Conservation (phyloP, 441 rosid species). For the Manihot esculenta region DNA sequence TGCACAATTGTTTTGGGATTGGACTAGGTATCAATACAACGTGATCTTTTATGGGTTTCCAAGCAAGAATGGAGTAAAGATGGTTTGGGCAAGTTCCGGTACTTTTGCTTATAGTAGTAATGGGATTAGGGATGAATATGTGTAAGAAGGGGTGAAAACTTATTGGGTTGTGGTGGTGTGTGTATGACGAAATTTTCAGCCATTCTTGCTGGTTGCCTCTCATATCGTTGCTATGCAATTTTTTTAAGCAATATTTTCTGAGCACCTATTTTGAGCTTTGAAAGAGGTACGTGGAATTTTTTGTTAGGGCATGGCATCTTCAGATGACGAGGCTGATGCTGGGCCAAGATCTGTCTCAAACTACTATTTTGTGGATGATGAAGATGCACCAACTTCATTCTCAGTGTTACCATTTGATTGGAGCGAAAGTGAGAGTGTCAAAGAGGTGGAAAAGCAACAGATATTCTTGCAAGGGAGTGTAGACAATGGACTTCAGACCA, state of each 20-base stretch:
- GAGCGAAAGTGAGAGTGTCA: slow-evolving; percentile 34
- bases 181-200: too few relatives aligned
- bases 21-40: too few relatives aligned
- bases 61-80: too few relatives aligned
- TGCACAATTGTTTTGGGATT: too few relatives aligned
- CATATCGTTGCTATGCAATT: neutral
- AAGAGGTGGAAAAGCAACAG: slow-evolving; percentile 23
- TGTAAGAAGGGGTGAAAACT: too few relatives aligned
- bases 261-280: neutral
- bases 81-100: too few relatives aligned
- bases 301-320: slow-evolving; percentile 37
- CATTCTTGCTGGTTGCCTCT: too few relatives aligned
- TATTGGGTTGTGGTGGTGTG: too few relatives aligned
- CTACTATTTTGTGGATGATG: slow-evolving; percentile 61
- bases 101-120: too few relatives aligned
- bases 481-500: slow-evolving; percentile 54
- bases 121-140: too few relatives aligned
- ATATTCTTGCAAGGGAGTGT: slow-evolving; percentile 60
- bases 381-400: slow-evolving; percentile 53
- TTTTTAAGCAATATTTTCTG: neutral
- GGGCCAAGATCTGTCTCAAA: slow-evolving; percentile 46
- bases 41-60: too few relatives aligned
- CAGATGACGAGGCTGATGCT: slow-evolving; percentile 62
- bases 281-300: neutral
- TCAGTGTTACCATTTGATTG: slow-evolving; percentile 61